A percentile compares a stretch with the other conserved stretches of the same genome.
phyloP scores from a whole-genome alignment of 306 rosid species.

The Elaeagnus macrophylla region DNA sequence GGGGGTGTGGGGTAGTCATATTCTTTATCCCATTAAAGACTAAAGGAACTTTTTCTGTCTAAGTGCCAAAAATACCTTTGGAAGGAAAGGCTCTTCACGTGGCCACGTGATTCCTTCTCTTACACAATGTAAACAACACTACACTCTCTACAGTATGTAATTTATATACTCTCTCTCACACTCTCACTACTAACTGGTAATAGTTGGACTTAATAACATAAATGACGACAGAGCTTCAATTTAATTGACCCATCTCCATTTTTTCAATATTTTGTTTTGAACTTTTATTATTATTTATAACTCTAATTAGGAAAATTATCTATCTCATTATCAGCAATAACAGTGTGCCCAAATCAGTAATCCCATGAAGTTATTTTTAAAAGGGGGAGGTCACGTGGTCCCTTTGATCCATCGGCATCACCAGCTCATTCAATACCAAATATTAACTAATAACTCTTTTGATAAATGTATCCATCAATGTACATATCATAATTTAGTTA shows the following conservation, averaged over 20 bases:
- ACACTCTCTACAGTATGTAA: too few species aligned
- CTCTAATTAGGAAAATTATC: background rate
- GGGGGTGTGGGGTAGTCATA: background rate
- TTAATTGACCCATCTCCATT: too few species aligned
- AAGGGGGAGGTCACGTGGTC: slow-evolving; percentile 41
- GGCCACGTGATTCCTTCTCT: slow-evolving; percentile 40
- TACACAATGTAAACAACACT: background rate
- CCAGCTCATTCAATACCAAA: slow-evolving; percentile 50
- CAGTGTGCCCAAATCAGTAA: background rate
- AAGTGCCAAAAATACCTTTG: slow-evolving; percentile 6
- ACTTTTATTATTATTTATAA: too few species aligned
- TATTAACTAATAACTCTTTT: too few species aligned
- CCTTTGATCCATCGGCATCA: slow-evolving; percentile 49
- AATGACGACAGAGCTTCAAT: background rate
- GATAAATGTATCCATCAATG: too few species aligned
- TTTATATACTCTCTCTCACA: background rate
- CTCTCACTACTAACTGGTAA: background rate
- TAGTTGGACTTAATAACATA: background rate
- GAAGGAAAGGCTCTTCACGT: slow-evolving; percentile 15
- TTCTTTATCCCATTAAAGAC: background rate
- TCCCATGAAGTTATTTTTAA: background rate
- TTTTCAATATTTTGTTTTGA: too few species aligned
- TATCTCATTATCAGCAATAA: background rate
- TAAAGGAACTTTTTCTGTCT: background rate
- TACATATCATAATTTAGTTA: too few species aligned